Base-by-base conservation (phyloP, 768 basidiomycete species). In the Rhizopogon roseolus region DNA sequence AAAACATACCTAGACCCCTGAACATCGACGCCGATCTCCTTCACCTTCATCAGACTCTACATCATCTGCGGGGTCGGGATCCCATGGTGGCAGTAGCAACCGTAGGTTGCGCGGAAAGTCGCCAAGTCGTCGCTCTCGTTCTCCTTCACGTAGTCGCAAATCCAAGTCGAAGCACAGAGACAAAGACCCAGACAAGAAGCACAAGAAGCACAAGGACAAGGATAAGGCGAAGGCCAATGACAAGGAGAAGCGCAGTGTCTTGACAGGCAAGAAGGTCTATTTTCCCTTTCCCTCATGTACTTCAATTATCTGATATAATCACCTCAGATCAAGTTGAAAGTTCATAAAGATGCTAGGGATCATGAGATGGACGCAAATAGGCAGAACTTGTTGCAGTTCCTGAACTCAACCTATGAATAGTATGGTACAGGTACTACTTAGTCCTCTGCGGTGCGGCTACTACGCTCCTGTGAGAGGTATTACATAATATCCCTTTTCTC, bases 261-360 rank as follows among this genome's bases (percentile, higher is more conserved):
- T 85, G 55, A 85, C 83, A 3, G 83, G 82, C 0, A 84, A 84
- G 61, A 84, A 82, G 79, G 82, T 79, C 25, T 19, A 49, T 53
- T 41, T 38, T 48, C 22, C 27, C 28, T 38, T n/a, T 14, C 6
- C 34, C 6, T 32, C 53, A 16, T 38, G 32, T 13, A 14, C 37
- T 4, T 16, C 9, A 11, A 19, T 48, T 9, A 22, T 44, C 49
- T 38, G 43, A 29, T 50, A 9, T 29, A 4, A 2, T 41, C 6
- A 19, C 41, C 22, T 17, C 54, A 84, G 83, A 84, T 84, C 45
- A 84, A 84, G 63, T 64, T 84, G 40, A 84, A 82, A 64, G 79
- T 85, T 11, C 81, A 79, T 71, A 82, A 80, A 60, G 80, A 81
- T 50, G 77, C 76, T 40, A 76, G 68, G 17, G 83, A 84, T 55